Evolutionary conservation across 2,329 filamentous ascomycete species (phyloP), one percentile per base, ranked within the genome.

Genomic region (Cladosporium sp.): DNA sequence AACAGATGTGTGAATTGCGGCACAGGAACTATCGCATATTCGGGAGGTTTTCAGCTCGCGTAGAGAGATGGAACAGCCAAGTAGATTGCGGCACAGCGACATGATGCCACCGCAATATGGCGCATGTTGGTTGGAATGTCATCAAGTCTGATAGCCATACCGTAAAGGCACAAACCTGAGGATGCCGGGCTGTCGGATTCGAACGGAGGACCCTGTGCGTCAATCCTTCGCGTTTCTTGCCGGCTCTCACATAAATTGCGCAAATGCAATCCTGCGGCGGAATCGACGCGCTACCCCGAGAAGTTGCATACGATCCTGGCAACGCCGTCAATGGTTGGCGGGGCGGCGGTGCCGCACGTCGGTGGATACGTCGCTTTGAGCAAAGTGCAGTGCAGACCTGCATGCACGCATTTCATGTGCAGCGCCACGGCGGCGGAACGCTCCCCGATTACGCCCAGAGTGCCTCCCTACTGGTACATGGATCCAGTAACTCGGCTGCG

Each of bases 1-100:
- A 14, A 58, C 30, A 58, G 54, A 11, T 32, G n/a, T 36, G 54
- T 58, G 25, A 11, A 58, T 58, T 58, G 54, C 32, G 32, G 32
- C 21, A 14, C 21, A 58, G n/a, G n/a, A n/a, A n/a, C n/a, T n/a
- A n/a, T n/a, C n/a, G n/a, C 23, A 36, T 36, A 14, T 16, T 1
- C 48, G 48, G 2, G 16, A 53, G 25, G 7, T 13, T 25, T 7
- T 53, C 48, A 53, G 25, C 25, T 53, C 48, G 48, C 53, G 53
- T 58, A 6, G 43, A 48, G 30, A n/a, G 16, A n/a, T 21, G 30
- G 30, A 14, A 58, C 30, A 58, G 54, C 21, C 54, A 7, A 25
- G 54, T 58, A 36, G n/a, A 58, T 58, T 58, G 54, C 32, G 32
- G 32, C 21, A 14, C 21, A 58, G n/a, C 3, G 10, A 23, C 11